Evolutionary conservation across 345 rosid genomes (phyloP), one percentile per base, ranked within the genome.

Genomic region (Citrus hindsii): DNA sequence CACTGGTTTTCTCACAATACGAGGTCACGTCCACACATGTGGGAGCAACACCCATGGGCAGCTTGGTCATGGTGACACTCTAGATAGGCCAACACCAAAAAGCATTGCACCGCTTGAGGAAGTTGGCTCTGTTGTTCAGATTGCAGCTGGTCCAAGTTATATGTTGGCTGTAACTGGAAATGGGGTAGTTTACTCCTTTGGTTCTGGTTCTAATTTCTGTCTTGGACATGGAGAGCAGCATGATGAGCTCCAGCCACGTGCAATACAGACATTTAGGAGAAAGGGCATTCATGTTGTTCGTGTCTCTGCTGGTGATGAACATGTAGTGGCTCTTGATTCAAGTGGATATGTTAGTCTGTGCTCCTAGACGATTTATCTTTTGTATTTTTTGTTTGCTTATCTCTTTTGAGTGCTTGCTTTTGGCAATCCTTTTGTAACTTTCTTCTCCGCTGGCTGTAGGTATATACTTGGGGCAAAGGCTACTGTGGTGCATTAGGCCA

Each of bases 211-310:
- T 84, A 88, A 87, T 76, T 93, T 93, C 82, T 95, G 98, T 82
- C 99, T 95, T 84, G 99, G 99, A 64, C 99, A 93, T 64, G 99
- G 98, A 77, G 99, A 95, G 81, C 97, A 93, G 83, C 96, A 93
- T 61, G 87, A 91, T 80, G 99, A 91, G 87, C 85, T 83, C 67
- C 92, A 85, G 78, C 99, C 98, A 69, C 94, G 97, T 67, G 83
- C 80, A 46, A 87, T 93, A 66, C 97, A 92, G 83, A 88, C 87
- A 33, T 95, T 95, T 79, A 88, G 84, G 68, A 90, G 97, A 82
- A 92, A 88, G 80, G 87, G 82, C 37, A 75, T 93, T 71, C 94
- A 91, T 80, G 87, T 93, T 58, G 87, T 92, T 37, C 97, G 95
- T 74, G 96, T 95, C 72, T 95, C 99, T 73, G 97, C 99, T 67